Percentiles rank a stretch among this genome's conserved stretches.
Evolutionary conservation across 2,329 filamentous ascomycete species (phyloP).

Genomic region (Pseudocercospora fuligena): DNA sequence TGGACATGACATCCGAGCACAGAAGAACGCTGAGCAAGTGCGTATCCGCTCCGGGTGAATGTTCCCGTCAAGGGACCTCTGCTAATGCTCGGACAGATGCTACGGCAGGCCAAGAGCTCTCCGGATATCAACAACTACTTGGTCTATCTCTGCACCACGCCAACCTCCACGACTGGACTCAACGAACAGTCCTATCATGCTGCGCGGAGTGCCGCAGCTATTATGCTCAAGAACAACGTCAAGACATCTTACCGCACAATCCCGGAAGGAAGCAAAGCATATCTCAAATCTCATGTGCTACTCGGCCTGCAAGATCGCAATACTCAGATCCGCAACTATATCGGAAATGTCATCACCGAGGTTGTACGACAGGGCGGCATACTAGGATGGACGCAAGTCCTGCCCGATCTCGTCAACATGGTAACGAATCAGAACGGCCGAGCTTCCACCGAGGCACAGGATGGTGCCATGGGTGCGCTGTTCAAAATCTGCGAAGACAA

Average conservation of each 20-base stretch:
- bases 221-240: constrained; percentile 96
- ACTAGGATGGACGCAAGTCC: constrained; percentile 86
- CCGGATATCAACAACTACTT: constrained; percentile 98
- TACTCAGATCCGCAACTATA: constrained; percentile 81
- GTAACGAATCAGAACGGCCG: constrained; percentile 74
- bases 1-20: constrained; percentile 75
- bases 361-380: constrained; percentile 83
- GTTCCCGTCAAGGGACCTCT: background rate
- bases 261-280: constrained; percentile 70
- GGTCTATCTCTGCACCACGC: constrained; percentile 81
- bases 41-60: constrained; percentile 44
- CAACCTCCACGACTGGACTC: constrained; percentile 63
- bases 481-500: constrained; percentile 98
- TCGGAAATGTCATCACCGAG: constrained; percentile 93
- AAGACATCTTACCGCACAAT: constrained; percentile 76
- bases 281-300: constrained; percentile 80
- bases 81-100: constrained; percentile 68
- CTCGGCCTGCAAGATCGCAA: constrained; percentile 80
- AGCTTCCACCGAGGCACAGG: constrained; percentile 73
- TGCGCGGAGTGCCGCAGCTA: constrained; percentile 82
- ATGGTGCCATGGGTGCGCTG: constrained; percentile 91
- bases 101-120: constrained; percentile 82
- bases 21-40: constrained; percentile 89
- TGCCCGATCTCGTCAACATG: constrained; percentile 80
- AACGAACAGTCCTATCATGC: constrained; percentile 68